phyloP scores from a whole-genome alignment of 1,284 basidiomycete species.

The Heterobasidion annosum region DNA sequence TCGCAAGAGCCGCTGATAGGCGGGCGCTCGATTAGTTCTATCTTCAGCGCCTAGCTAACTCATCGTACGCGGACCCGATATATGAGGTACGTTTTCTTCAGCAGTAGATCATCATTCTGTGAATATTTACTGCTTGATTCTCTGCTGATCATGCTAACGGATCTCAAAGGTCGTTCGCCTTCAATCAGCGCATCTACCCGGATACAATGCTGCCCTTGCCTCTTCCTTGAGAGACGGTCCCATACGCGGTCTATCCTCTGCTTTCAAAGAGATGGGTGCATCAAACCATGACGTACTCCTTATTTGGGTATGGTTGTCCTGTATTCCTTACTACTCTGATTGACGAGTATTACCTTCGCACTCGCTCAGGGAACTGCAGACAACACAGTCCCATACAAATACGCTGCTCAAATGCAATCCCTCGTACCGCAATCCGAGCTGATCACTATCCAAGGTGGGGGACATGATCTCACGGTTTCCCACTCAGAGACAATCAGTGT shows the following conservation, averaged over 20 bases:
- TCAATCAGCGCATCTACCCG: constrained; percentile 64
- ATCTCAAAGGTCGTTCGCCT: constrained; percentile 41
- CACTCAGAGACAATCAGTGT: constrained; percentile 37
- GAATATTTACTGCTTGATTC: not conserved
- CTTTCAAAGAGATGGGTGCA: constrained; percentile 38
- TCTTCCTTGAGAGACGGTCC: constrained; percentile 70
- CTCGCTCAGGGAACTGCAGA: constrained; percentile 50
- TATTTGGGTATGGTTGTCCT: constrained; percentile 43
- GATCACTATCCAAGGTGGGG: constrained; percentile 47
- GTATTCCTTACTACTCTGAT: not conserved
- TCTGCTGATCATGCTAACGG: not conserved
- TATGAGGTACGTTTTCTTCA: constrained; percentile 22
- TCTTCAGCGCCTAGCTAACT: constrained; percentile 34
- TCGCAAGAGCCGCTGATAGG: not conserved
- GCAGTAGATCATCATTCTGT: not conserved
- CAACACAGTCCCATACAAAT: constrained; percentile 51
- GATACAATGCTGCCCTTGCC: constrained; percentile 64
- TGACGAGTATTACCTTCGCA: not conserved
- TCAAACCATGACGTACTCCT: constrained; percentile 40
- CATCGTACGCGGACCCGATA: constrained; percentile 24
- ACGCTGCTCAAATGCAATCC: constrained; percentile 41
- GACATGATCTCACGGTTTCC: constrained; percentile 56
- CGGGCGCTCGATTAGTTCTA: constrained; percentile 28
- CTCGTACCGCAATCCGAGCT: constrained; percentile 47
- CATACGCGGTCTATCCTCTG: constrained; percentile 43